These are phyloP conservation scores for Vigna hirtella DNA, from an alignment of 306 rosid genomes.

Conservation along the genomic window DNA sequence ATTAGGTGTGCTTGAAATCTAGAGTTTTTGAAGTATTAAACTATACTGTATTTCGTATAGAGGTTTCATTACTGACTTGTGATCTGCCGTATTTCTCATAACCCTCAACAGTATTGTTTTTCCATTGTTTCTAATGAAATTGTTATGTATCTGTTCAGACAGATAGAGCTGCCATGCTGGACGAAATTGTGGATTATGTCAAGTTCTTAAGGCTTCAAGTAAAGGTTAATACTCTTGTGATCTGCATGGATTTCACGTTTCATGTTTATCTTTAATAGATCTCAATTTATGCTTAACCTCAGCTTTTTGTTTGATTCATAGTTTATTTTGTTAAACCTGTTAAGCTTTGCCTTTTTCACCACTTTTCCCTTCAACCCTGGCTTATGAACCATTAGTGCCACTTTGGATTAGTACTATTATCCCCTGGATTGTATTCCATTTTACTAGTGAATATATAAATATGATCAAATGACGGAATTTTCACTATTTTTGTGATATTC, in stretches of 20 bases:
- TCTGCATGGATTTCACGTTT: conserved; percentile 31
- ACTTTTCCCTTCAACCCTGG: conserved; percentile 7
- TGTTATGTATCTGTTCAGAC: conserved; percentile 60
- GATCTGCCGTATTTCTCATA: conserved; percentile 20
- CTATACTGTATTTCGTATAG: conserved; percentile 19
- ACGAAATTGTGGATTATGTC: conserved; percentile 97
- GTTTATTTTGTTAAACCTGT: conserved; percentile 32
- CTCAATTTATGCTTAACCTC: conserved; percentile 2
- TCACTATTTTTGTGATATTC: conserved; percentile 17
- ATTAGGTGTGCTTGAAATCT: not conserved
- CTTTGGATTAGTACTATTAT: conserved; percentile 37
- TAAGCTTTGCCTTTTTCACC: conserved; percentile 24
- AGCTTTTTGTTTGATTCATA: conserved; percentile 8
- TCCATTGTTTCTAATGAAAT: conserved; percentile 36
- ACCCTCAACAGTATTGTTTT: conserved; percentile 18
- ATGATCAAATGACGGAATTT: conserved; percentile 34
- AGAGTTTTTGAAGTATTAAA: conserved; percentile 4
- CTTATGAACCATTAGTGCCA: conserved; percentile 27
- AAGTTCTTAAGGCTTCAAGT: conserved; percentile 98
- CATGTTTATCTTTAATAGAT: conserved; percentile 9
- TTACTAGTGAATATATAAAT: conserved; percentile 17
- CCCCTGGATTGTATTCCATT: conserved; percentile 28
- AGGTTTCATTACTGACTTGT: conserved; percentile 18
- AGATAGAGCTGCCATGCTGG: conserved; percentile 98
- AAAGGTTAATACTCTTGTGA: conserved; percentile 61